phyloP scores from a whole-genome alignment of 2,329 filamentous ascomycete species.

The Talaromyces sp. region DNA sequence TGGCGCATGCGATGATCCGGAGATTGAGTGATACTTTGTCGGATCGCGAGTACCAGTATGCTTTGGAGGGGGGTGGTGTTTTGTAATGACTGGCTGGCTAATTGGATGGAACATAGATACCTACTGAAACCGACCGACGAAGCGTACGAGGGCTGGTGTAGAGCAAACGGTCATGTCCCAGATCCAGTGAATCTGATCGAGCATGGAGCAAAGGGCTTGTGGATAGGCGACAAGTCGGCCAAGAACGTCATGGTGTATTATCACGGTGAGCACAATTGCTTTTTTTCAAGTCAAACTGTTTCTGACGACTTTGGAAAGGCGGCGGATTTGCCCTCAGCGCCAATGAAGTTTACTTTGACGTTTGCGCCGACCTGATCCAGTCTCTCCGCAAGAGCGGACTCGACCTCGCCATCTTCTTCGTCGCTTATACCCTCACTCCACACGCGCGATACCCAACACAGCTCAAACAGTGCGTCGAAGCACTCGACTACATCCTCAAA shows the following conservation, averaged over 20 bases:
- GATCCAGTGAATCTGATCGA: conserved; percentile 24
- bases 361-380: conserved; percentile 36
- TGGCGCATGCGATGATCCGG: conserved; percentile 27
- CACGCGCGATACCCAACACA: conserved; percentile 33
- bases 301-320: conserved; percentile 19
- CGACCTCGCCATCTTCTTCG: conserved; percentile 44
- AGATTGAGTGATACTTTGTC: conserved; percentile 18
- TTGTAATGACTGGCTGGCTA: neutral
- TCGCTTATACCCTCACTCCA: conserved; percentile 50
- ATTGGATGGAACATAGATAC: conserved; percentile 15
- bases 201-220: conserved; percentile 28
- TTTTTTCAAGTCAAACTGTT: neutral
- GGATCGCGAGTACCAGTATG: conserved; percentile 26
- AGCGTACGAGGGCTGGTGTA: conserved; percentile 20
- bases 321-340: conserved; percentile 49
- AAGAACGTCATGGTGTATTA: conserved; percentile 35
- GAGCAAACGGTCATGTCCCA: conserved; percentile 19
- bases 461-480: conserved; percentile 31
- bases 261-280: conserved; percentile 23
- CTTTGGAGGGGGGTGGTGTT: neutral
- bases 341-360: conserved; percentile 38
- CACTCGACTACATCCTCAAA: conserved; percentile 32
- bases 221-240: conserved; percentile 34
- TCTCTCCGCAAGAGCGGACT: conserved; percentile 35
- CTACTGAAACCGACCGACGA: conserved; percentile 19